Evolutionary conservation across 2,329 filamentous ascomycete species (phyloP).

Genomic region (Botrytis byssoidea): DNA sequence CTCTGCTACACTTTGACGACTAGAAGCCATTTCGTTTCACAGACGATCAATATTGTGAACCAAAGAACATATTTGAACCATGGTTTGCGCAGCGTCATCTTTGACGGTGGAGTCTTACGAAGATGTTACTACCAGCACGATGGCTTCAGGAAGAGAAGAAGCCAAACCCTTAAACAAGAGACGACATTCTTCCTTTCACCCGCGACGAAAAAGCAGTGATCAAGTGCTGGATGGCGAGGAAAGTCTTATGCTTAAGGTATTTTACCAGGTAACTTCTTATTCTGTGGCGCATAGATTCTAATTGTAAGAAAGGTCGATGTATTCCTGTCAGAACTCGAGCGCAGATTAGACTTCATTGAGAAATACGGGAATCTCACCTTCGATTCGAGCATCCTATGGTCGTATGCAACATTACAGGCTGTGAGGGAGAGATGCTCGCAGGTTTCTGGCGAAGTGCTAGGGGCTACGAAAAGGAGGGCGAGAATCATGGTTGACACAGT

Average conservation of each 20-base stretch:
- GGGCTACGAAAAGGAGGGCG: constrained; percentile 77
- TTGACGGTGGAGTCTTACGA: constrained; percentile 39
- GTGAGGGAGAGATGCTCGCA: constrained; percentile 86
- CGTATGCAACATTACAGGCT: constrained; percentile 80
- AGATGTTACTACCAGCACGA: constrained; percentile 27
- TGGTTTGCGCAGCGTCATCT: constrained; percentile 38
- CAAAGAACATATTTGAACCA: constrained; percentile 24
- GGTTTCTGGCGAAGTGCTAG: constrained; percentile 86
- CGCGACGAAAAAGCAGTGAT: constrained; percentile 55
- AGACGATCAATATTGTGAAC: not conserved
- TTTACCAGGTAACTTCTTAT: constrained; percentile 4
- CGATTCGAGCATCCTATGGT: constrained; percentile 79
- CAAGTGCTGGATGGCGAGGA: constrained; percentile 63
- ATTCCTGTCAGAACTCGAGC: constrained; percentile 82
- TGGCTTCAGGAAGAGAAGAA: constrained; percentile 28
- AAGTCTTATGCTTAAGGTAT: constrained; percentile 56
- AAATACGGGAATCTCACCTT: constrained; percentile 79
- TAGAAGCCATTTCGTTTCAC: not conserved
- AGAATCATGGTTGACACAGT: constrained; percentile 91
- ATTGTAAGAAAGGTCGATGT: constrained; percentile 60
- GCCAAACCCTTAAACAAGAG: constrained; percentile 35
- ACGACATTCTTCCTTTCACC: constrained; percentile 58
- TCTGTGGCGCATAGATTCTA: constrained; percentile 9
- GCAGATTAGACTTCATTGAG: constrained; percentile 84
- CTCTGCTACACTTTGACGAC: not conserved